Evolutionary conservation across 1,139 yeast species (phyloP).

Genomic region (Debaryomycetaceae sp.): DNA sequence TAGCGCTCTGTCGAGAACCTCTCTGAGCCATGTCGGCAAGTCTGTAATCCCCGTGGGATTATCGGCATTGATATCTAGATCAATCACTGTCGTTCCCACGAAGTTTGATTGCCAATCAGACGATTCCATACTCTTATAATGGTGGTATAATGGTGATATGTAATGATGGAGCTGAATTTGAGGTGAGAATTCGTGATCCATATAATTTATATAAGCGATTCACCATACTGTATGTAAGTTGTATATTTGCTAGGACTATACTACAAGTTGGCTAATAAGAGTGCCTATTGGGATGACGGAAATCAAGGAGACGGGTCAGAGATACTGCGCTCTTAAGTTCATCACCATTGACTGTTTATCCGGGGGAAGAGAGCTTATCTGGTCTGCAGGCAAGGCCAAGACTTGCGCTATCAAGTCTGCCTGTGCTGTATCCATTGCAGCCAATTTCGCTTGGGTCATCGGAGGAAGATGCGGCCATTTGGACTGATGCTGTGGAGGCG

Average conservation of each 20-base stretch:
- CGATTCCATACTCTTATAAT: conserved; percentile 11
- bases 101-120: conserved; percentile 13
- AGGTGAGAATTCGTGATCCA: neutral
- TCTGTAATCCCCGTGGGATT: conserved; percentile 41
- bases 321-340: conserved; percentile 54
- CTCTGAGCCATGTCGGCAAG: conserved; percentile 40
- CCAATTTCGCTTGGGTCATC: conserved; percentile 45
- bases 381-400: conserved; percentile 53
- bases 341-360: conserved; percentile 63
- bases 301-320: conserved; percentile 15
- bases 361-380: conserved; percentile 51
- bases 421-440: conserved; percentile 50
- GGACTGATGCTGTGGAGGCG: conserved; percentile 11
- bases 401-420: conserved; percentile 67
- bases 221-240: neutral
- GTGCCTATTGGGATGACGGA: neutral
- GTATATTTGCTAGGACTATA: neutral
- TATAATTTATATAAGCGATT: neutral
- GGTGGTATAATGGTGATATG: too few relatives aligned
- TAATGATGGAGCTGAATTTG: too few relatives aligned
- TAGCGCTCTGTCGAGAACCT: conserved; percentile 35
- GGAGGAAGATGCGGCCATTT: conserved; percentile 53
- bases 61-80: conserved; percentile 51
- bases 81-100: conserved; percentile 20
- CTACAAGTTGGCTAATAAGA: neutral